Percentiles rank a stretch among this genome's conserved stretches.
These are phyloP conservation scores for Tetrapisispora arboricola DNA, from an alignment of 805 yeast species.

Conservation along the genomic window DNA sequence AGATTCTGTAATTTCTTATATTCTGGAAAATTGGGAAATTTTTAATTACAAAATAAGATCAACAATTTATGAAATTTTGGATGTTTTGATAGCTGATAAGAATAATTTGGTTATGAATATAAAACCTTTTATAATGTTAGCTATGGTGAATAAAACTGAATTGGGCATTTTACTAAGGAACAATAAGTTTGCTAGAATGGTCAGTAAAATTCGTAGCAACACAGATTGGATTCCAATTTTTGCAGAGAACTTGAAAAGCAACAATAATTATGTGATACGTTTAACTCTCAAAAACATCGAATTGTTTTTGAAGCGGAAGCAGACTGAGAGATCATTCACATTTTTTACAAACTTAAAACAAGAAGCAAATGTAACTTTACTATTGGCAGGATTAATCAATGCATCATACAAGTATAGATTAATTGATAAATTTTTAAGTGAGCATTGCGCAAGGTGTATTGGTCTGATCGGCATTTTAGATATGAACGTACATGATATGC, in stretches of 20 bases:
- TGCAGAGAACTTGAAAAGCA: slow-evolving; percentile 20
- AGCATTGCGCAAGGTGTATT: slow-evolving; percentile 56
- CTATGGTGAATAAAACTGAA: slow-evolving; percentile 51
- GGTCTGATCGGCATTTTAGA: slow-evolving; percentile 74
- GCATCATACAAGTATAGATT: slow-evolving; percentile 47
- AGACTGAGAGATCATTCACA: slow-evolving; percentile 34
- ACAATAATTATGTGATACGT: slow-evolving; percentile 47
- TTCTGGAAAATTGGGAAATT: slow-evolving; percentile 53
- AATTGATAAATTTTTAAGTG: slow-evolving; percentile 39
- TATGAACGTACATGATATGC: slow-evolving; percentile 40
- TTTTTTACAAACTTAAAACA: slow-evolving; percentile 31
- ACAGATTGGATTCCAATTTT: slow-evolving; percentile 21
- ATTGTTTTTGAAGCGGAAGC: slow-evolving; percentile 42
- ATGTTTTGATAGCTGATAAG: slow-evolving; percentile 18
- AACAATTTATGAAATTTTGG: slow-evolving; percentile 45
- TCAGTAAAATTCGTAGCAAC: slow-evolving; percentile 16
- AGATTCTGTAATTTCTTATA: slow-evolving; percentile 63
- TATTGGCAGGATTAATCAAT: slow-evolving; percentile 45
- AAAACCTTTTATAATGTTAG: slow-evolving; percentile 45
- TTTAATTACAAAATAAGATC: slow-evolving; percentile 41
- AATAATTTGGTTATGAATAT: slow-evolving; percentile 12
- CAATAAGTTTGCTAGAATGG: slow-evolving; percentile 44
- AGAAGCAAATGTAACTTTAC: slow-evolving; percentile 31
- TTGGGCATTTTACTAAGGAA: slow-evolving; percentile 42
- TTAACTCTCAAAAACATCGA: slow-evolving; percentile 61